These are phyloP conservation scores for Aspergillus texensis DNA, from an alignment of 2,329 filamentous ascomycete genomes.

Conservation along the genomic window DNA sequence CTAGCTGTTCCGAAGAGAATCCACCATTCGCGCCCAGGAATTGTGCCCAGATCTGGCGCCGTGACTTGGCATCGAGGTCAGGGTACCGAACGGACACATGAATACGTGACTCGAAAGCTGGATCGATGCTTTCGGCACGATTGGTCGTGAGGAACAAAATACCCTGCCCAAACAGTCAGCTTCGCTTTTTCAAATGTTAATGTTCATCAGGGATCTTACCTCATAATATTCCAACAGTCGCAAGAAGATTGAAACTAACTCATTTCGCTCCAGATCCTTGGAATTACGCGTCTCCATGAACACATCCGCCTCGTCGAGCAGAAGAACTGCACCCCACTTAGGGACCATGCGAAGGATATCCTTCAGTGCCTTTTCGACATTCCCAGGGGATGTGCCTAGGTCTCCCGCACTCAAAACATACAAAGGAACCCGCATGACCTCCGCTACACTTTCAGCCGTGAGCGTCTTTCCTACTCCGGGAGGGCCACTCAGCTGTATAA, in stretches of 20 bases:
- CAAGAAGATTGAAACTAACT: conserved; percentile 46
- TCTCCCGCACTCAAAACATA: conserved; percentile 54
- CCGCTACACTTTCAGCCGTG: conserved; percentile 54
- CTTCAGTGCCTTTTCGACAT: conserved; percentile 50
- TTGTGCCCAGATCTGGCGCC: conserved; percentile 49
- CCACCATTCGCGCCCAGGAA: conserved; percentile 36
- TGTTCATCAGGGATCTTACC: conserved; percentile 10
- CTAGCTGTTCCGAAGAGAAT: conserved; percentile 27
- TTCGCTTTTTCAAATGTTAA: too few relatives aligned
- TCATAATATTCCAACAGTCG: conserved; percentile 34
- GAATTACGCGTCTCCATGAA: conserved; percentile 39
- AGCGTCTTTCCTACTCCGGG: conserved; percentile 60
- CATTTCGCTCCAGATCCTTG: conserved; percentile 49
- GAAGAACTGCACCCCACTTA: conserved; percentile 55
- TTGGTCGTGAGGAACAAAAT: conserved; percentile 53
- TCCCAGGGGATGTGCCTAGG: conserved; percentile 47
- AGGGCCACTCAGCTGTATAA: conserved; percentile 54
- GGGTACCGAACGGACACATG: conserved; percentile 43
- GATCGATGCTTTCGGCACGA: conserved; percentile 47
- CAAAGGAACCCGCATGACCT: conserved; percentile 54
- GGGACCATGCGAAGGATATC: conserved; percentile 52
- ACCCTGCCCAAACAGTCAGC: conserved; percentile 33
- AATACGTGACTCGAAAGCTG: conserved; percentile 51
- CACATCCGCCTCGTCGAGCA: conserved; percentile 52
- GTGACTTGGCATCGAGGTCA: conserved; percentile 39